phyloP scores from a whole-genome alignment of 2,329 filamentous ascomycete genomes.

The Epichloe sp. region DNA sequence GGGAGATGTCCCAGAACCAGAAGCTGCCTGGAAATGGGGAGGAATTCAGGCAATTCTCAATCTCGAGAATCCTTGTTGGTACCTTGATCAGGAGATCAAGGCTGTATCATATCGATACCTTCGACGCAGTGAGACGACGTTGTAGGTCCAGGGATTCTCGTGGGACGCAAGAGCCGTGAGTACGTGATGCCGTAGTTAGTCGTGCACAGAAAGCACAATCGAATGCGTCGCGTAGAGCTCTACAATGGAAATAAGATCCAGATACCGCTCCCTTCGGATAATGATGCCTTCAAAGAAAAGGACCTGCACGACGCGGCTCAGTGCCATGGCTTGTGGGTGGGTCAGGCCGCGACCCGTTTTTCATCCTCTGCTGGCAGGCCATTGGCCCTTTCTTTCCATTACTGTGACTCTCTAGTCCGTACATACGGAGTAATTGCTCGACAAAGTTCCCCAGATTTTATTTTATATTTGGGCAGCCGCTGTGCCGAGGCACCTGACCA shows the following conservation, averaged over 20 bases:
- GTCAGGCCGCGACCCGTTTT: background rate
- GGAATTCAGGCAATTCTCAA: background rate
- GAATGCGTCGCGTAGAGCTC: background rate
- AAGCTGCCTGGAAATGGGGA: background rate
- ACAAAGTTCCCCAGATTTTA: no score
- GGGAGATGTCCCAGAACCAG: background rate
- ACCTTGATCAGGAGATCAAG: background rate
- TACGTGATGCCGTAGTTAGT: no score
- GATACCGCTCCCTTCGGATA: no score
- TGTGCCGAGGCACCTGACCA: conserved; percentile 1
- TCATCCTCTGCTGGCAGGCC: background rate
- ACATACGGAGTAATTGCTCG: no score
- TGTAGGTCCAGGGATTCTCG: background rate
- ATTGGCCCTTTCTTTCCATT: background rate
- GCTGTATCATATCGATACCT: background rate
- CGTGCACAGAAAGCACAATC: background rate
- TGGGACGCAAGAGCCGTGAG: background rate
- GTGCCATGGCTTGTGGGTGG: no score
- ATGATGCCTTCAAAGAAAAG: no score
- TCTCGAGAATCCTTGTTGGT: background rate
- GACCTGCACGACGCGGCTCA: no score
- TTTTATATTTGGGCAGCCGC: background rate
- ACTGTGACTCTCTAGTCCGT: no score
- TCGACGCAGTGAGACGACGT: background rate
- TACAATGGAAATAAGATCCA: no score